These are phyloP conservation scores for Alternaria angustiovoidea DNA, from an alignment of 2,329 filamentous ascomycete genomes.

Conservation along the genomic window DNA sequence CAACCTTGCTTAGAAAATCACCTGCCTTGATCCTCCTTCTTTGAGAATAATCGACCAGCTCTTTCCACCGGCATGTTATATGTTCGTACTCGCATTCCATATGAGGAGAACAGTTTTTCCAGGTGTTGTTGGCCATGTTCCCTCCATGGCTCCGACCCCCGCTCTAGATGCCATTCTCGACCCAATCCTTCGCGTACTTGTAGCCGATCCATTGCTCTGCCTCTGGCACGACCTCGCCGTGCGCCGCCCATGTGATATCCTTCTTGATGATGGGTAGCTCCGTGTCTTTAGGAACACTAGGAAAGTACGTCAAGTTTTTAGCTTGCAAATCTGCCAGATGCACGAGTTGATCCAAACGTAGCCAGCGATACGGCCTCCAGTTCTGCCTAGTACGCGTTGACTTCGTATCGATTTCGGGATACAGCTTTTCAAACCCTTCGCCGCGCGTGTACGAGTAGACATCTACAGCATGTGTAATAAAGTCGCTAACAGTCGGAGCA, in stretches of 20 bases:
- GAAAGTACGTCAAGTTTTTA: neutral
- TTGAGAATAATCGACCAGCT: neutral
- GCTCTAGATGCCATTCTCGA: neutral
- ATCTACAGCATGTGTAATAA: too few species aligned
- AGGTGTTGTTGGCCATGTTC: neutral
- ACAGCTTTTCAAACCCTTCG: too few species aligned
- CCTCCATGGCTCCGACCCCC: accelerated
- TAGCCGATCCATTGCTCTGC: neutral
- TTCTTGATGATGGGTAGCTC: neutral
- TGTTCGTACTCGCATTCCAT: neutral
- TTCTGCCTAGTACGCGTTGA: accelerated
- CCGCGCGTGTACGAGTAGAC: too few species aligned
- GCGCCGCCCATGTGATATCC: neutral
- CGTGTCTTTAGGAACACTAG: neutral
- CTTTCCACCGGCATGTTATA: neutral
- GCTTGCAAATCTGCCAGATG: neutral
- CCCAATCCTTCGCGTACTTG: neutral
- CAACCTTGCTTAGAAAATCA: neutral
- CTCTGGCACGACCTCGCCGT: neutral
- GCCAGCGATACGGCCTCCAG: too few species aligned
- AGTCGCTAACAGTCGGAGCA: neutral
- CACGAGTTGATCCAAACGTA: neutral
- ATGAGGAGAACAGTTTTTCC: neutral
- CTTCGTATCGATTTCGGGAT: too few species aligned
- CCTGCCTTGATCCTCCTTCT: too few species aligned